Conservation (phyloP, 306 rosid species). For the Geum urbanum region DNA sequence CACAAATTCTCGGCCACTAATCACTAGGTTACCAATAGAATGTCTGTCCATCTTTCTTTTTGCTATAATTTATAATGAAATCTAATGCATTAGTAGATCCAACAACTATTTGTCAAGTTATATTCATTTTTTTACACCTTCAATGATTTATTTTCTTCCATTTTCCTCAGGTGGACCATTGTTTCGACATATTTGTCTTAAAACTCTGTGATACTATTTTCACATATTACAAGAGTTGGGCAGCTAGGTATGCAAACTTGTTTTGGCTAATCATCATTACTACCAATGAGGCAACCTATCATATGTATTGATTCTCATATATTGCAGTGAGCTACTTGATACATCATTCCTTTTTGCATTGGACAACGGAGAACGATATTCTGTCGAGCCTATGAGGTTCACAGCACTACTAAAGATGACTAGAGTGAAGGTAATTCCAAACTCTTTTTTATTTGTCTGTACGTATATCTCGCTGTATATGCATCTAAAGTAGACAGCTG, state of each 20-base stretch:
- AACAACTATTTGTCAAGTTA: background rate
- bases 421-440: slow-evolving; percentile 71
- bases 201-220: slow-evolving; percentile 75
- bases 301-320: slow-evolving; percentile 25
- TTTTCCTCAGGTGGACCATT: slow-evolving; percentile 71
- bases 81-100: background rate
- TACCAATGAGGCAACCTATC: slow-evolving; percentile 19
- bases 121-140: background rate
- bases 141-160: slow-evolving; percentile 3
- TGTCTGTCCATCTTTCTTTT: background rate
- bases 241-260: slow-evolving; percentile 62
- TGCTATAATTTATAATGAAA: background rate
- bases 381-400: slow-evolving; percentile 82
- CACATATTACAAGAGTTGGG: slow-evolving; percentile 95
- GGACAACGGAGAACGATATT: slow-evolving; percentile 87
- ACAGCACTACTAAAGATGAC: slow-evolving; percentile 75
- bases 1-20: background rate
- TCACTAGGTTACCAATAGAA: background rate
- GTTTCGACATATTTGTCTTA: slow-evolving; percentile 85
- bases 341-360: slow-evolving; percentile 80
- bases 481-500: background rate
- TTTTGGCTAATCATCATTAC: slow-evolving; percentile 29
- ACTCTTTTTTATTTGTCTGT: background rate
- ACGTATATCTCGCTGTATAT: background rate
- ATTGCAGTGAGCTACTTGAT: slow-evolving; percentile 88